These are phyloP conservation scores for Curvularia eragrostidis DNA, from an alignment of 2,329 filamentous ascomycete species.

Conservation along the genomic window DNA sequence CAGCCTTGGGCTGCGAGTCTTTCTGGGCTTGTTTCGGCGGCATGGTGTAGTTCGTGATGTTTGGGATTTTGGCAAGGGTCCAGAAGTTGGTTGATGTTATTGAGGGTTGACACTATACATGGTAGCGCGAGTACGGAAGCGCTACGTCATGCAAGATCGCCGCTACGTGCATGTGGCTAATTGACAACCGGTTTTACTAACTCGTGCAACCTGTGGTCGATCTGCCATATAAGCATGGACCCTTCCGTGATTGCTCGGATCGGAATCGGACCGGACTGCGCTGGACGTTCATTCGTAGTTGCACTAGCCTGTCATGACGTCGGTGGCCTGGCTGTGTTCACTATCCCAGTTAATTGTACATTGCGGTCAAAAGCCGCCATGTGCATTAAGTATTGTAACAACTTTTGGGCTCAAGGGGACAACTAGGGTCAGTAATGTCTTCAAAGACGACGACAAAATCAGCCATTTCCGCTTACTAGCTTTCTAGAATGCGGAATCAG, in stretches of 20 bases:
- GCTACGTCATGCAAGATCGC: conserved; percentile 16
- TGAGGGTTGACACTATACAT: conserved; percentile 5
- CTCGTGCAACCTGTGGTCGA: conserved; percentile 1
- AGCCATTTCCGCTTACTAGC: too few species aligned
- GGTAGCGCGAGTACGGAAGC: conserved; percentile 5
- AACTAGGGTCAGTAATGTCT: not conserved
- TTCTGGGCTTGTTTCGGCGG: conserved; percentile 17
- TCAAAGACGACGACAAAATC: not conserved
- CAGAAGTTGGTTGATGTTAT: conserved; percentile 4
- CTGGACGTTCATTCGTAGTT: not conserved
- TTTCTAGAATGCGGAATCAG: not conserved
- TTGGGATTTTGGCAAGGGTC: conserved; percentile 1
- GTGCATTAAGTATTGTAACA: not conserved
- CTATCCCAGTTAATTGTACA: not conserved
- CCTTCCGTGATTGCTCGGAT: not conserved
- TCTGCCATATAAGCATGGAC: conserved; percentile 4
- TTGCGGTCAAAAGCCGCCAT: not conserved
- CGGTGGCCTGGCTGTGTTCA: conserved; percentile 3
- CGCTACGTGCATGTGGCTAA: conserved; percentile 8
- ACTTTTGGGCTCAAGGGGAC: not conserved
- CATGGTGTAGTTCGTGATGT: conserved; percentile 3
- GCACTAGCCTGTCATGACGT: conserved; percentile 10
- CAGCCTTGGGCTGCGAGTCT: conserved; percentile 13
- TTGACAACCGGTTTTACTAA: conserved; percentile 13
- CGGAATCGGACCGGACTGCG: not conserved